Evolutionary conservation across 768 basidiomycete species (phyloP), one percentile per base, ranked within the genome.

Genomic region (Russula dissimulans): DNA sequence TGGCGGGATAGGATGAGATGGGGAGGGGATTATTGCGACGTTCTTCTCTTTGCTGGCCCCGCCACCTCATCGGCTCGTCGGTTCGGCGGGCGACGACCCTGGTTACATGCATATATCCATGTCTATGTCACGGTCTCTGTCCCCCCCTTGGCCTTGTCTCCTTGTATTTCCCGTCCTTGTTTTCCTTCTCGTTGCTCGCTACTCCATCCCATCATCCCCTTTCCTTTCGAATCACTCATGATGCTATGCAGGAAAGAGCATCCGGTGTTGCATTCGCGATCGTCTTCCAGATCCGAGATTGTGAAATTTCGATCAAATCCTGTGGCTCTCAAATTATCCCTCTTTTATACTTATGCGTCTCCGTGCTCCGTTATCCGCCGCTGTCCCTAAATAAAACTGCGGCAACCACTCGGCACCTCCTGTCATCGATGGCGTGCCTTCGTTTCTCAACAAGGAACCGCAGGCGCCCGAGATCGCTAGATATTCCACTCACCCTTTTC

Each of bases 251-350:
- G 26, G 22, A 12, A 11, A 5, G 22, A 15, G 11, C 7, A n/a
- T 15, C 22, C 22, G 46, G 14, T 29, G 26, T 26, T 14, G 15
- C 29, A 29, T 15, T 29, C 26, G 31, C 31, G 9, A 31, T 2
- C 15, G 3, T 29, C 43, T 15, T 57, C 12, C 32, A 51, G 49
- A 57, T 58, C 43, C 42, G 43, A 29, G 22, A 38, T 51, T 11
- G 18, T n/a, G 18, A n/a, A 36, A 51, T 29, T 58, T 58, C 43
- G 57, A 58, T 58, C 57, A 58, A 56, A 50, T 54, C 41, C 52
- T 42, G 51, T 22, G 6, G 8, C 22, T 42, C 32, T 38, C 34
- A 36, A 58, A 38, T 58, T 58, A 58, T 51, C 49, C 57, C 42
- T 45, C 57, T 58, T 58, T 45, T 43, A 45, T 50, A 57, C 56